A percentile compares a stretch with the other conserved stretches of the same genome.
Evolutionary conservation across 805 yeast genomes (phyloP).

Genomic region (Kuraishia ogatae): DNA sequence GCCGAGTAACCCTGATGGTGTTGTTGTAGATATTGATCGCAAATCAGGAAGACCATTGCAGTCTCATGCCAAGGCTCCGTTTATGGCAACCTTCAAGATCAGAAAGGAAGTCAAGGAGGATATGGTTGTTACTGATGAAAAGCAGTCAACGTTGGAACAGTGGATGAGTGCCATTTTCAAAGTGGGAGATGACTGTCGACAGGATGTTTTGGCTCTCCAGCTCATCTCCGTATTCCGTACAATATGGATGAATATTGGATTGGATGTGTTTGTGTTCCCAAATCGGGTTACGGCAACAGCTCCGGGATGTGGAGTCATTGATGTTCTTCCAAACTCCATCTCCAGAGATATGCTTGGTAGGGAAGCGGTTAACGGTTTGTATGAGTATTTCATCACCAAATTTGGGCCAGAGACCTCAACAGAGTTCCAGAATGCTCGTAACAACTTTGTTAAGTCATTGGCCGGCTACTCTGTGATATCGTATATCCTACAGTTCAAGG

Average conservation of each 20-base stretch:
- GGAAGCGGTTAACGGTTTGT: slow-evolving; percentile 95
- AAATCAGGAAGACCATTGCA: slow-evolving; percentile 91
- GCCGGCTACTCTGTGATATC: slow-evolving; percentile 94
- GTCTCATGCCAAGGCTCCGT: slow-evolving; percentile 98
- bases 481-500: slow-evolving; percentile 87
- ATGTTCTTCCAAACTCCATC: slow-evolving; percentile 89
- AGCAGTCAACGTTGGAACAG: slow-evolving; percentile 36
- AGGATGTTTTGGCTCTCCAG: slow-evolving; percentile 91
- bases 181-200: slow-evolving; percentile 98
- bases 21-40: slow-evolving; percentile 84
- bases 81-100: slow-evolving; percentile 91
- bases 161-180: slow-evolving; percentile 97
- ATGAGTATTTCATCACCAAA: slow-evolving; percentile 84
- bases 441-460: slow-evolving; percentile 84
- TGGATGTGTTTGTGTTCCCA: slow-evolving; percentile 89
- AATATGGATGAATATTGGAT: slow-evolving; percentile 81
- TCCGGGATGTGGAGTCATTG: slow-evolving; percentile 98
- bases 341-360: slow-evolving; percentile 98
- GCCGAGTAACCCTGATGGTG: slow-evolving; percentile 96
- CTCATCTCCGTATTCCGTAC: slow-evolving; percentile 85
- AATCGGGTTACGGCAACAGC: slow-evolving; percentile 96
- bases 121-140: slow-evolving; percentile 10
- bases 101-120: slow-evolving; percentile 45
- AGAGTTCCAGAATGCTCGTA: slow-evolving; percentile 85
- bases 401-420: slow-evolving; percentile 92